Percentiles rank a stretch among this genome's conserved stretches.
phyloP scores from a whole-genome alignment of 331 rosid species.

The Malus hybrid region DNA sequence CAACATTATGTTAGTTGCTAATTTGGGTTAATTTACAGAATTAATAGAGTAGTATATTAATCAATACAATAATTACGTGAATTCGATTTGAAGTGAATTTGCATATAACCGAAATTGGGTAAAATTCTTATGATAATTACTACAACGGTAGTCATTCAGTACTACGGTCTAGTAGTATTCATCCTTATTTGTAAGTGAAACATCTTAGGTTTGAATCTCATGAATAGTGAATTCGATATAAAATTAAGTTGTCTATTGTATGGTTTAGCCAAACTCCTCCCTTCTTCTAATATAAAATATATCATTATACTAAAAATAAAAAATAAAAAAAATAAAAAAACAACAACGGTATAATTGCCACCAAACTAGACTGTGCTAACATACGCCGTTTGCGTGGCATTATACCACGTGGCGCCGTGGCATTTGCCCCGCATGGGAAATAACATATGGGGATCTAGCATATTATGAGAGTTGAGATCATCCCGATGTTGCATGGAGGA shows the following conservation, averaged over 20 bases:
- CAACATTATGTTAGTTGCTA: background rate
- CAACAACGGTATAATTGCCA: too few species aligned
- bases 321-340: too few species aligned
- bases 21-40: background rate
- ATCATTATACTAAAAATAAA: too few species aligned
- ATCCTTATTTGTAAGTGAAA: too few species aligned
- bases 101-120: too few species aligned
- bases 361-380: background rate
- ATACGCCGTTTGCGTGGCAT: background rate
- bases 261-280: fast-evolving
- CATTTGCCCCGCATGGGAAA: background rate
- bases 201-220: fast-evolving
- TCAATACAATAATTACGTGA: too few species aligned
- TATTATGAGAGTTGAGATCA: background rate
- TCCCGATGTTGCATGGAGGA: conserved; percentile 33
- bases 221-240: fast-evolving
- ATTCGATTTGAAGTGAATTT: too few species aligned
- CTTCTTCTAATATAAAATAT: too few species aligned
- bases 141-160: too few species aligned
- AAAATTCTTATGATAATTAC: too few species aligned
- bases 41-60: background rate
- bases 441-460: background rate
- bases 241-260: too few species aligned
- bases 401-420: background rate
- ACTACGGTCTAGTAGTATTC: fast-evolving